Base-by-base conservation (phyloP, 768 basidiomycete species). In the Leucosporidium scottii region DNA sequence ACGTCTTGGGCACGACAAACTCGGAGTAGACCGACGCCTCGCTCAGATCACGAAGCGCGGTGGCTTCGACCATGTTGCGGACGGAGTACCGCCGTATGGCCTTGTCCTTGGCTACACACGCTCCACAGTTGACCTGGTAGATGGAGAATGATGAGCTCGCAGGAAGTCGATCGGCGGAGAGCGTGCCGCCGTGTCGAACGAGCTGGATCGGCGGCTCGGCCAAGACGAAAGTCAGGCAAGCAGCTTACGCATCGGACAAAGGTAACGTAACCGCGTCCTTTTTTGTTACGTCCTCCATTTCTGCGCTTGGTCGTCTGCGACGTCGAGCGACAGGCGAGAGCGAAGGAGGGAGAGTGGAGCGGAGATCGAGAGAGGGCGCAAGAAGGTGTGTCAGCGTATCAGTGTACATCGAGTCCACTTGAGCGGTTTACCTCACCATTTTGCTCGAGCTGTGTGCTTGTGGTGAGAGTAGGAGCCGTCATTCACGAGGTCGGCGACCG, bases 201-300 rank as follows among this genome's bases (percentile, higher is more conserved):
- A 54, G 30, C 25, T 54, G 51, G 6, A 28, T 10, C 53, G 10
- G 10, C 9, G 9, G 25, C 96, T 73, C 84, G 87, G 62, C 94
- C 91, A 78, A 90, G 91, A 73, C 20, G 93, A 89, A 78, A 91
- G 91, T 85, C 93, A 97, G 39, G 13, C 10, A 8, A 44, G 39
- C 39, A 44, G 39, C 97, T 74, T 92, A 93, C 53, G 84, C 93
- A 98, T 76, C 94, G 89, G 78, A 98, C 85, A 80, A 89, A 91
- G 69, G 80, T 84, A 80, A 91, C 90, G 81, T 94, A 91, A 79
- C 93, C 94, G 77, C 94, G 91, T 77, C 93, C 91, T 80, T 93
- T 91, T 85, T 96, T 94, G 91, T 94, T 96, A 76, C 94, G 91
- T 74, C 93, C 94, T 78, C 87, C 87, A 84, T 91, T 92, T 89